Percentiles rank a stretch among this genome's conserved stretches.
Conservation (phyloP, 176 grass and related monocot genomes). For the Tillandsia fasciculata region DNA sequence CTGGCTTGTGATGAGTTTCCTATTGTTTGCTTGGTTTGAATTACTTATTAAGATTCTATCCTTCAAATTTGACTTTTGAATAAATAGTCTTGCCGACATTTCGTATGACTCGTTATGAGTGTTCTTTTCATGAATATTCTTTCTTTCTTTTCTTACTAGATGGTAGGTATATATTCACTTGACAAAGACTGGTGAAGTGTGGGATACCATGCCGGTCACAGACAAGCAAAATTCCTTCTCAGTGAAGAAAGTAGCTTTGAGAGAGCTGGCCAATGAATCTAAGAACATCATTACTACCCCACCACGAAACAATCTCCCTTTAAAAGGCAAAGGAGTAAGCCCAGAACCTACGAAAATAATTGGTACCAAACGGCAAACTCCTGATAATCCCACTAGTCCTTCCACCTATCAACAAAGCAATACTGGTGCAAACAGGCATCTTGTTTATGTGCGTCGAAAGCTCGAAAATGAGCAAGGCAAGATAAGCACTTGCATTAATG, state of each 20-base stretch:
- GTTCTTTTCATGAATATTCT: too few species aligned
- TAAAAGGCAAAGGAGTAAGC: slow-evolving; percentile 36
- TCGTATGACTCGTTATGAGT: too few species aligned
- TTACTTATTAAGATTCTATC: too few species aligned
- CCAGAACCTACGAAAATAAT: slow-evolving; percentile 30
- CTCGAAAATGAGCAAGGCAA: slow-evolving; percentile 59
- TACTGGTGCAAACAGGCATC: slow-evolving; percentile 25
- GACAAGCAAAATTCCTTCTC: slow-evolving; percentile 36
- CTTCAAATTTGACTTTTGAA: too few species aligned
- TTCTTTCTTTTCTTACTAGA: not conserved
- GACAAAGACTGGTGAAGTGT: slow-evolving; percentile 11
- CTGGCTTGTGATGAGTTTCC: too few species aligned
- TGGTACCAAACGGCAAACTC: slow-evolving; percentile 30
- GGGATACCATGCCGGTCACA: slow-evolving; percentile 25
- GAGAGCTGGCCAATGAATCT: slow-evolving; percentile 34
- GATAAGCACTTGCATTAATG: slow-evolving; percentile 6
- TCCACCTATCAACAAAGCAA: slow-evolving; percentile 17
- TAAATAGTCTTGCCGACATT: too few species aligned
- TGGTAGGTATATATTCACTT: not conserved
- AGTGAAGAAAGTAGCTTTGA: slow-evolving; percentile 26
- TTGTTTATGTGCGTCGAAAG: slow-evolving; percentile 69
- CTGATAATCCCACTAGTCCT: slow-evolving; percentile 40
- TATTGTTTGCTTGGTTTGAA: too few species aligned
- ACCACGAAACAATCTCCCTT: slow-evolving; percentile 23
- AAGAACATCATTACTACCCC: slow-evolving; percentile 30